A percentile compares a stretch with the other conserved stretches of the same genome.
phyloP scores from a whole-genome alignment of 352 stramenopile species.

The Phytopythium aichiense region DNA sequence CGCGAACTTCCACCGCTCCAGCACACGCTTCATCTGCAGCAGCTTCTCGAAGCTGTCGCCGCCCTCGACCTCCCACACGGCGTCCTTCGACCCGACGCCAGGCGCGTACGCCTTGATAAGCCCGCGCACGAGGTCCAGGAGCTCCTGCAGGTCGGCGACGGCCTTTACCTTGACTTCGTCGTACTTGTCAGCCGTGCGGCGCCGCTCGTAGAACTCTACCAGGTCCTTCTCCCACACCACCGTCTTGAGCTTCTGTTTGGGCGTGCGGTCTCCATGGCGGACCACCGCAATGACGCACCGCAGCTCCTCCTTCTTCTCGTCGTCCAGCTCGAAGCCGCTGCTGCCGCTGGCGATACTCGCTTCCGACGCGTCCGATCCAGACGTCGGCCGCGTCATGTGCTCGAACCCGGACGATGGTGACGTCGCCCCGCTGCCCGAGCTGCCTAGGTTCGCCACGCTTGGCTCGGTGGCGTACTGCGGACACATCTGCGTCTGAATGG shows the following conservation, averaged over 20 bases:
- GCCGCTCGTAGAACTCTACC: slow-evolving; percentile 77
- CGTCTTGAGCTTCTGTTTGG: slow-evolving; percentile 99
- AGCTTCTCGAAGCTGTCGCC: slow-evolving; percentile 92
- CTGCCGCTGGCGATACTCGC: slow-evolving; percentile 58
- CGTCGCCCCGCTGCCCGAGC: slow-evolving; percentile 15
- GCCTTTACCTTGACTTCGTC: slow-evolving; percentile 86
- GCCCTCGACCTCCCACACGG: slow-evolving; percentile 81
- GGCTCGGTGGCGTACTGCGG: slow-evolving; percentile 75
- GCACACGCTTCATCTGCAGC: slow-evolving; percentile 94
- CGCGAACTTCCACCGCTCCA: slow-evolving; percentile 96
- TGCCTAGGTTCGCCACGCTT: slow-evolving; percentile 16
- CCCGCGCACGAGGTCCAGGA: slow-evolving; percentile 74
- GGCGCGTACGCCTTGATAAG: slow-evolving; percentile 83
- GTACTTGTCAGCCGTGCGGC: slow-evolving; percentile 65
- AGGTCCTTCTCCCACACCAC: slow-evolving; percentile 85
- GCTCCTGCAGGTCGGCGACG: slow-evolving; percentile 72
- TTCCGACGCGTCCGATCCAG: slow-evolving; percentile 62
- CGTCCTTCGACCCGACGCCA: slow-evolving; percentile 72
- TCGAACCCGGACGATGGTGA: slow-evolving; percentile 13
- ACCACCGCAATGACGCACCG: slow-evolving; percentile 98
- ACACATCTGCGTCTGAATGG: slow-evolving; percentile 52
- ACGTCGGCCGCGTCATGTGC: slow-evolving; percentile 47
- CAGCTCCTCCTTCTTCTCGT: slow-evolving; percentile 93
- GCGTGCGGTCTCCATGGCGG: slow-evolving; percentile 97
- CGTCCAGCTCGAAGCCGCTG: slow-evolving; percentile 39